Percentiles rank a stretch among this genome's conserved stretches.
Evolutionary conservation across 805 yeast genomes (phyloP).

Genomic region (Nakazawaea molendinolei): DNA sequence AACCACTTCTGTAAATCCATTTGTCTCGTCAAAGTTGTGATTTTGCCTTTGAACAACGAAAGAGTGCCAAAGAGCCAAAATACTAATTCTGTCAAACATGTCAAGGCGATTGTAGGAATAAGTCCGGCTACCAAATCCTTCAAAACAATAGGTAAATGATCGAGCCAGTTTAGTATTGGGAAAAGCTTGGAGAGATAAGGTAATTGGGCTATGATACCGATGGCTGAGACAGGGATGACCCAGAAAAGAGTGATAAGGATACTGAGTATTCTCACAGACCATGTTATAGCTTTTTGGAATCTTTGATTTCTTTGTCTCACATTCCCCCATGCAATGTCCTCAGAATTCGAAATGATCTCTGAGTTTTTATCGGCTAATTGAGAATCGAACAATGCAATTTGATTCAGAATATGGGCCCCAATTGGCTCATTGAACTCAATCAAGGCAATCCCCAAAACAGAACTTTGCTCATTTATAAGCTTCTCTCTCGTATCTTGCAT

Average conservation of each 20-base stretch:
- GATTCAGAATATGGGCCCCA: conserved; percentile 60
- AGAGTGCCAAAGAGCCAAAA: conserved; percentile 50
- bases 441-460: conserved; percentile 40
- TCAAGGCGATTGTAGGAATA: conserved; percentile 60
- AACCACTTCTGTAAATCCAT: conserved; percentile 72
- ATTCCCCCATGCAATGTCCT: conserved; percentile 70
- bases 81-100: conserved; percentile 56
- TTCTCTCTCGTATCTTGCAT: conserved; percentile 4
- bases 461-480: conserved; percentile 8
- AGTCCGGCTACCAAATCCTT: conserved; percentile 53
- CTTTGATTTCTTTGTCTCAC: conserved; percentile 33
- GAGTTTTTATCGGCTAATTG: no score
- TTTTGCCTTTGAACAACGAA: conserved; percentile 47
- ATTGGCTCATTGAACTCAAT: conserved; percentile 51
- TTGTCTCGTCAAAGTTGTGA: conserved; percentile 60
- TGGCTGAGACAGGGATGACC: conserved; percentile 79
- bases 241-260: conserved; percentile 49
- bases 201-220: conserved; percentile 69
- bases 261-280: conserved; percentile 39
- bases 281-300: no score
- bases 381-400: conserved; percentile 39
- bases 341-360: conserved; percentile 50
- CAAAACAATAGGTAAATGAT: conserved; percentile 44
- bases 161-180: conserved; percentile 54
- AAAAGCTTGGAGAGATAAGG: conserved; percentile 56